Base-by-base conservation (phyloP, 176 grass and related monocot genomes). In the Miscanthus lutarioriparius region DNA sequence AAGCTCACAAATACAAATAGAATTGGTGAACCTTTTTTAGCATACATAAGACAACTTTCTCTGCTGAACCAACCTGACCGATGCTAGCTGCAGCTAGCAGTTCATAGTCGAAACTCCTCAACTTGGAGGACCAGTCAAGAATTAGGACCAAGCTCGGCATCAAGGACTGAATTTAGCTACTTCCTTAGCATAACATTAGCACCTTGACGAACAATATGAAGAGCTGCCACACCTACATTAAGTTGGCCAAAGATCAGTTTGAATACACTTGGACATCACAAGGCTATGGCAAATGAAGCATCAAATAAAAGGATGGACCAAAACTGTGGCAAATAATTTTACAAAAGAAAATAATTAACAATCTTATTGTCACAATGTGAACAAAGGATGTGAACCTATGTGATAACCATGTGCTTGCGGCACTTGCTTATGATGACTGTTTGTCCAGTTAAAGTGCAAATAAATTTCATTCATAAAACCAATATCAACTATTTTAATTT, bases 31-130 rank as follows among this genome's bases (percentile, higher is more conserved):
- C 10, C n/a, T n/a, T 36, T 19, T 37, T 32, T 13, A 41, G 69
- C 36, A 6, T 70, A 8, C 49, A 30, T 35, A 66, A 30, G 36
- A 11, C 20, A 53, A 19, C n/a, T 63, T 8, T 25, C 5, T 36
- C 38, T 30, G 38, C 70, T 26, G 2, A 23, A 38, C 28, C 40
- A 80, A 98, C 91, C 91, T 93, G 87, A 28, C 91, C 91, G 7
- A 98, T 98, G 79, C 96, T 95, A n/a, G 96, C 91, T 75, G 93
- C 87, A 76, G 96, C 96, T 33, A 98, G 69, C n/a, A 91, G 93
- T 35, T 98, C 89, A 87, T 95, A 98, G 80, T 98, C 86, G 10
- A 98, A 98, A 82, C 91, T 98, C 87, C 58, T 95, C 70, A 98
- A 77, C 66, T 79, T 93, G 54, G 93, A 93, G 43, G 43, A 44